Percentiles rank a stretch among this genome's conserved stretches.
phyloP scores from a whole-genome alignment of 2,329 filamentous ascomycete genomes.

The Aschersonia sp. region DNA sequence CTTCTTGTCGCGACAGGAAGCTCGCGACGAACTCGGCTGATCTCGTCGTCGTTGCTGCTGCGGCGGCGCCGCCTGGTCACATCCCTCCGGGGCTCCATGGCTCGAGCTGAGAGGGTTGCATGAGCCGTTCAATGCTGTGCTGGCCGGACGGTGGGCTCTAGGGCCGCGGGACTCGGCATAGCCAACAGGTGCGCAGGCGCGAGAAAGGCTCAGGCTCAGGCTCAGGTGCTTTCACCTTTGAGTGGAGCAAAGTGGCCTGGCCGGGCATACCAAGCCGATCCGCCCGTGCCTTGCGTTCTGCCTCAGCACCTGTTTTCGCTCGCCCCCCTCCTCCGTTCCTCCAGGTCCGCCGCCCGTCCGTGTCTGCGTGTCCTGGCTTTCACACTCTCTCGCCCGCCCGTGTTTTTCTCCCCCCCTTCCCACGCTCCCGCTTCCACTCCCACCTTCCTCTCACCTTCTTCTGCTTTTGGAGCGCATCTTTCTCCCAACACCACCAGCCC shows the following conservation, averaged over 20 bases:
- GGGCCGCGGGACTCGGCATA: not conserved
- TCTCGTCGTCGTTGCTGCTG: not conserved
- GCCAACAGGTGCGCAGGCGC: not conserved
- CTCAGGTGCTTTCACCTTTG: not conserved
- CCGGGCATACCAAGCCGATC: slow-evolving; percentile 3
- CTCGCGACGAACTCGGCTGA: not conserved
- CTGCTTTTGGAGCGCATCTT: not conserved
- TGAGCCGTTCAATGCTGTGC: not conserved
- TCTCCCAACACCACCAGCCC: not conserved
- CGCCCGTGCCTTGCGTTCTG: slow-evolving; percentile 4
- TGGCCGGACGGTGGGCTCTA: not conserved
- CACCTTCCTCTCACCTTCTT: not conserved
- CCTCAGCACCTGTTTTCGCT: not conserved
- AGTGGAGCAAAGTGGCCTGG: not conserved
- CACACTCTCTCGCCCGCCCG: slow-evolving; percentile 1
- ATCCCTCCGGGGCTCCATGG: not conserved
- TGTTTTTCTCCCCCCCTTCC: not conserved
- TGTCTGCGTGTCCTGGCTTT: slow-evolving; percentile 3
- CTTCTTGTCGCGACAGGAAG: not conserved
- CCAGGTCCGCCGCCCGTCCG: slow-evolving; percentile 5
- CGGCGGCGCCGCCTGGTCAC: not conserved
- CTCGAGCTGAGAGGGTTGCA: not conserved
- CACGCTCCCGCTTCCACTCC: not conserved
- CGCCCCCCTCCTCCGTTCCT: slow-evolving; percentile 2
- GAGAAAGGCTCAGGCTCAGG: not conserved